phyloP scores from a whole-genome alignment of 2,329 filamentous ascomycete species.

The Sphaceloma murrayae region DNA sequence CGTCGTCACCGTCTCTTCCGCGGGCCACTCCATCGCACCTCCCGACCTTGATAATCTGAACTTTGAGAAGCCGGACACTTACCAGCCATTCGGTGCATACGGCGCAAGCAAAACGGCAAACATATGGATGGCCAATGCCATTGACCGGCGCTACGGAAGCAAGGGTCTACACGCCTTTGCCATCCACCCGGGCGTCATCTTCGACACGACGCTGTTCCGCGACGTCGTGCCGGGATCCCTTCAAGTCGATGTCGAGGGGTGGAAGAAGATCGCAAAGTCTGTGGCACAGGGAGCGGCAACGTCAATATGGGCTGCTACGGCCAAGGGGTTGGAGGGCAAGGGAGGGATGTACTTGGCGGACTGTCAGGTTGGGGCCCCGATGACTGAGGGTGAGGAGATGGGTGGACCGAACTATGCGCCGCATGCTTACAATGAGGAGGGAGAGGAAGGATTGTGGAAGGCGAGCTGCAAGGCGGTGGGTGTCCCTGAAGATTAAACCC shows the following conservation, averaged over 20 bases:
- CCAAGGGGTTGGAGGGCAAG: slow-evolving; percentile 35
- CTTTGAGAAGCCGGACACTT: slow-evolving; percentile 20
- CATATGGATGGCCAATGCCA: slow-evolving; percentile 43
- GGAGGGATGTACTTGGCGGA: slow-evolving; percentile 41
- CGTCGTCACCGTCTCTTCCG: slow-evolving; percentile 39
- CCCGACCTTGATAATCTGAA: slow-evolving; percentile 29
- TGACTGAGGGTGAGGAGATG: slow-evolving; percentile 21
- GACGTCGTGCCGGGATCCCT: slow-evolving; percentile 18
- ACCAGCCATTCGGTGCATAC: slow-evolving; percentile 32
- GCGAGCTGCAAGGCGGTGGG: slow-evolving; percentile 29
- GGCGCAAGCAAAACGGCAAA: slow-evolving; percentile 44
- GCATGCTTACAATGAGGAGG: slow-evolving; percentile 32
- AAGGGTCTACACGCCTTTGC: slow-evolving; percentile 37
- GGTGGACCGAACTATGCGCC: slow-evolving; percentile 26
- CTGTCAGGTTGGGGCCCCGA: slow-evolving; percentile 30
- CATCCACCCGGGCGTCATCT: slow-evolving; percentile 41
- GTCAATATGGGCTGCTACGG: slow-evolving; percentile 38
- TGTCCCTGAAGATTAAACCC: too few relatives aligned
- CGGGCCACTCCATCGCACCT: slow-evolving; percentile 30
- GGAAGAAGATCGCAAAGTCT: slow-evolving; percentile 13
- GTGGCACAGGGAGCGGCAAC: slow-evolving; percentile 44
- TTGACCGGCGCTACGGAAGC: slow-evolving; percentile 42
- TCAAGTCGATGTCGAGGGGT: neutral
- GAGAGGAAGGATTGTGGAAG: slow-evolving; percentile 36
- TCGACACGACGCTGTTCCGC: slow-evolving; percentile 18